phyloP scores from a whole-genome alignment of 73 alveolate species.

The Tetrahymena malaccensis region DNA sequence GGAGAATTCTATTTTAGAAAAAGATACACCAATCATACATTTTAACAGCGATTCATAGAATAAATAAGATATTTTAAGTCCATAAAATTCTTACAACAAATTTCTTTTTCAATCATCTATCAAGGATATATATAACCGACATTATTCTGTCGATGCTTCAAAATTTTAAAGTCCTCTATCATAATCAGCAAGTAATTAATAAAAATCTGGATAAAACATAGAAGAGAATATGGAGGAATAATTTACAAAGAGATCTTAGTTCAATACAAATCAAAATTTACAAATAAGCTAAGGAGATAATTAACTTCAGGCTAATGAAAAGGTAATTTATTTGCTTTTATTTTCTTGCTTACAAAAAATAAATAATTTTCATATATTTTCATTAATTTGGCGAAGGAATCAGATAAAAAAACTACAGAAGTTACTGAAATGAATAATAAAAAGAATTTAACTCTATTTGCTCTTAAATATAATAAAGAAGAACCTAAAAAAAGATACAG shows the following conservation, averaged over 20 bases:
- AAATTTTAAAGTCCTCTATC: neutral
- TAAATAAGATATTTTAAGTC: neutral
- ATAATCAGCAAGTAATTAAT: neutral
- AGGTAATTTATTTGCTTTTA: neutral
- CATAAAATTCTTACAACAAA: neutral
- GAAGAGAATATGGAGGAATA: neutral
- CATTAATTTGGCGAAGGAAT: neutral
- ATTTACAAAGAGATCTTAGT: neutral
- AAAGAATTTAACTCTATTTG: neutral
- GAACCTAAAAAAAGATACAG: neutral
- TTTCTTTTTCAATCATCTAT: neutral
- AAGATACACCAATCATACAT: neutral
- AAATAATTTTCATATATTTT: too few species aligned
- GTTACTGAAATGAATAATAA: neutral
- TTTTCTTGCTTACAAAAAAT: too few species aligned
- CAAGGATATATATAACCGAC: neutral
- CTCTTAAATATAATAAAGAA: neutral
- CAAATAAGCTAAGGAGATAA: neutral
- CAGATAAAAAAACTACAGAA: neutral
- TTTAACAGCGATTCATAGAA: neutral
- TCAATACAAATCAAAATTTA: neutral
- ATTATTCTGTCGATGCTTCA: neutral
- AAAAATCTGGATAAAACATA: neutral
- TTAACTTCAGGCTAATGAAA: neutral
- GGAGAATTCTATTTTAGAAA: neutral